Evolutionary conservation across 805 yeast species (phyloP).

Genomic region (Candida palmyrensis): DNA sequence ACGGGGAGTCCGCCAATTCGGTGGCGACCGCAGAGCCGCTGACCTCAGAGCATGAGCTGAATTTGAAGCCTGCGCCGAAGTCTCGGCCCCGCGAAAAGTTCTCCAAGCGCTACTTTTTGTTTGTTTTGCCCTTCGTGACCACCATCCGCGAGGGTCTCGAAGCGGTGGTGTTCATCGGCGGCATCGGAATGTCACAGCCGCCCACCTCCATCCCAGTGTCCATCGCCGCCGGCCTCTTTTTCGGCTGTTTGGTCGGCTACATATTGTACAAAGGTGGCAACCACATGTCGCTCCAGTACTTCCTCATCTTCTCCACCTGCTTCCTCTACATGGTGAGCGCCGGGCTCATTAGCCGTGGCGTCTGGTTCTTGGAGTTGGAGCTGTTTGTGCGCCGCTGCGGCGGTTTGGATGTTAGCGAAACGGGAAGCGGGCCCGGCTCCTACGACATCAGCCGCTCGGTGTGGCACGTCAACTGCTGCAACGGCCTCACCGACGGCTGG

Average conservation of each 20-base stretch:
- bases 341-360: slow-evolving; percentile 80
- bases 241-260: slow-evolving; percentile 63
- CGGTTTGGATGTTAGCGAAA: slow-evolving; percentile 82
- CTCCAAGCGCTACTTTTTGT: slow-evolving; percentile 61
- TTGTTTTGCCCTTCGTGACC: slow-evolving; percentile 77
- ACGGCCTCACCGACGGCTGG: slow-evolving; percentile 84
- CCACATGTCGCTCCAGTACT: slow-evolving; percentile 67
- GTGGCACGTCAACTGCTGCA: slow-evolving; percentile 96
- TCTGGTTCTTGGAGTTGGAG: slow-evolving; percentile 87
- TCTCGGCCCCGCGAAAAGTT: too few relatives aligned
- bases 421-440: slow-evolving; percentile 91
- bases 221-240: slow-evolving; percentile 49
- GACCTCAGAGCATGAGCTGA: neutral
- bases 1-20: neutral
- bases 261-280: slow-evolving; percentile 74
- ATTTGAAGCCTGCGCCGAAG: neutral
- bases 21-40: neutral
- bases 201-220: slow-evolving; percentile 51
- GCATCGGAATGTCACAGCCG: slow-evolving; percentile 69
- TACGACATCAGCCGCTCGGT: slow-evolving; percentile 74
- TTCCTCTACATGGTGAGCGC: slow-evolving; percentile 82
- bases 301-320: slow-evolving; percentile 70
- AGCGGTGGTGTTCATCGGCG: slow-evolving; percentile 89
- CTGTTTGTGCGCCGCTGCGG: slow-evolving; percentile 65
- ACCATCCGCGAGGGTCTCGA: slow-evolving; percentile 87